Evolutionary conservation across 495 filamentous ascomycete species (phyloP), one percentile per base, ranked within the genome.

Genomic region (Penicillium lagena): DNA sequence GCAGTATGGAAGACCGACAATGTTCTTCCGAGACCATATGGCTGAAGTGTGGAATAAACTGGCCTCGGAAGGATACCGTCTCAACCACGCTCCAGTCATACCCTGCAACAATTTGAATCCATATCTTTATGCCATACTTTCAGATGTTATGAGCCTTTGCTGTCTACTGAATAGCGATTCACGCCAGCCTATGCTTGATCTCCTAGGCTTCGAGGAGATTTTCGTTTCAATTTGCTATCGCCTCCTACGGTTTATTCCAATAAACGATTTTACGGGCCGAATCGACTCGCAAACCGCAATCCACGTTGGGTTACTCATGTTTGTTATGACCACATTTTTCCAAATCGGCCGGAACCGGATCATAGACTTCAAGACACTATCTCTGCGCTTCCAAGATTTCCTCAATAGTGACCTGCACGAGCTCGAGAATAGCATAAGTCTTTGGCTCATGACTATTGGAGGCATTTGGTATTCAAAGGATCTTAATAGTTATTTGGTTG

Each of bases 21-120:
- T 44, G 8, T 62, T 52, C 44, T 58, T 56, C 40, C 55, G 55
- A 15, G 49, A 62, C 35, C 37, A 29, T 9, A 56, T 62, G 52
- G 2, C 46, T 33, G 37, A 56, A 30, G 44, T 51, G 34, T 30
- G 36, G 15, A 41, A 40, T 15, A 45, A 12, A 17, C 40, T 54
- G 8, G 40, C 35, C 30, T 30, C 39, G 6, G 34, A 45, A 40
- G 49, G 46, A 9, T 42, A 47, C 12, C 30, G 9, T 11, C 30
- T 55, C 14, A 37, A 46, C 35, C 42, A 28, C 7, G 4, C 15
- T 12, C 9, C 22, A 13, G 22, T 28, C 17, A 9, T 12, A 28
- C 43, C 12, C 9, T 31, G 15, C 28, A 27, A 47, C 39, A 9
- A 40, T 14, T 11, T 60, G 12, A 29, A 51, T 11, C 42, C 50